Percentiles rank a stretch among this genome's conserved stretches.
These are phyloP conservation scores for Carex scoparia DNA, from an alignment of 176 grass and related monocot genomes.

Conservation along the genomic window DNA sequence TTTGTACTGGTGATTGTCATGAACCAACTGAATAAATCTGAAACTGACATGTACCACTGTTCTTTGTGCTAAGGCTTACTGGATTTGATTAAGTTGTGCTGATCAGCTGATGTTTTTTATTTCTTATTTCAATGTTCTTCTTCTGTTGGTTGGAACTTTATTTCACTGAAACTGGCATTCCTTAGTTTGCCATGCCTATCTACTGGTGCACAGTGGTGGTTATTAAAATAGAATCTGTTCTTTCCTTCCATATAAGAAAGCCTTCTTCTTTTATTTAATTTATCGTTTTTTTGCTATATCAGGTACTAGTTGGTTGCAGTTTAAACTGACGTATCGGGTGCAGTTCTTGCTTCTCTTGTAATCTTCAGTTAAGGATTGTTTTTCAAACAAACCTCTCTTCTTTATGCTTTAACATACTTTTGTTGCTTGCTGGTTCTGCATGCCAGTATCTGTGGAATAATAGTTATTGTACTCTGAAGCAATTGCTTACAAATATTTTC, in stretches of 20 bases:
- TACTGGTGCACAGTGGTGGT: not conserved
- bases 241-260: not conserved
- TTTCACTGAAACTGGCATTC: not conserved
- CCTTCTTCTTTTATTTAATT: not conserved
- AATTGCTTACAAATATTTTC: not conserved
- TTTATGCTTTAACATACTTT: slow-evolving; percentile 11
- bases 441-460: slow-evolving; percentile 8
- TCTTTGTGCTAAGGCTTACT: not conserved
- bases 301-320: not conserved
- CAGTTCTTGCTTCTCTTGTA: not conserved
- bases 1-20: not conserved
- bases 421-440: slow-evolving; percentile 4
- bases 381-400: not conserved
- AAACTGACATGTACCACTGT: not conserved
- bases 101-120: not conserved
- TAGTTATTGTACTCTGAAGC: not conserved
- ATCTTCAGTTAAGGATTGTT: slow-evolving; percentile 2
- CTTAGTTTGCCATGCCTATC: not conserved
- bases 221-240: not conserved
- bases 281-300: not conserved
- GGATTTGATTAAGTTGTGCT: not conserved
- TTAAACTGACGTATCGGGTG: not conserved
- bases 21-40: not conserved
- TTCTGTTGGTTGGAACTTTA: not conserved
- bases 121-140: not conserved